Evolutionary conservation across 2,329 filamentous ascomycete species (phyloP).

Genomic region (Phaeoacremonium minimum): DNA sequence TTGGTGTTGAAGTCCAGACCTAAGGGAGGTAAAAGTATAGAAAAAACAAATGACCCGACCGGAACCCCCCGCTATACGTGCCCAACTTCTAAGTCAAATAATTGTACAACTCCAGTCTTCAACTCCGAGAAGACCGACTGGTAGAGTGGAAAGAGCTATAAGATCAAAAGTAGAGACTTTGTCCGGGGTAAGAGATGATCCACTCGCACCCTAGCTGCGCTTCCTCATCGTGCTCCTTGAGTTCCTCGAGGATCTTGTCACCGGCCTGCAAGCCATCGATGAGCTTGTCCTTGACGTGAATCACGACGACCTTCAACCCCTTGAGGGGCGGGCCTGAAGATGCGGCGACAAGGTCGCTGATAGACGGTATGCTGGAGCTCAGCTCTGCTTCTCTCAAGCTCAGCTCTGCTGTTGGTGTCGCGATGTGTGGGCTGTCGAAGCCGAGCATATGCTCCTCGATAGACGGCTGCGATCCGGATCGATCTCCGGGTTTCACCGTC

Average conservation of each 20-base stretch:
- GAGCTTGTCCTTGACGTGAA: constrained; percentile 88
- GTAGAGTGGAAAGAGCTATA: no score
- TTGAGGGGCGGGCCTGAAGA: constrained; percentile 48
- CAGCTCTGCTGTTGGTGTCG: constrained; percentile 44
- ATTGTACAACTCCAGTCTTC: no score
- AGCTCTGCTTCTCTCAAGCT: no score
- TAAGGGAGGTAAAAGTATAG: no score
- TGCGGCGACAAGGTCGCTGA: constrained; percentile 1
- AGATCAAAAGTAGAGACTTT: constrained; percentile 49
- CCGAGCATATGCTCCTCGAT: no score
- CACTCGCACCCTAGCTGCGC: constrained; percentile 75
- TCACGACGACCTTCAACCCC: constrained; percentile 78
- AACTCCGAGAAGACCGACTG: no score
- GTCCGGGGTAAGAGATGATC: constrained; percentile 63
- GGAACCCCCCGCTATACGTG: no score
- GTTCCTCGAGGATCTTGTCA: constrained; percentile 65
- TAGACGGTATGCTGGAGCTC: constrained; percentile 1
- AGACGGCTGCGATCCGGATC: no score
- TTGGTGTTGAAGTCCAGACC: no score
- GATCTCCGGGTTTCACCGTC: constrained; percentile 33
- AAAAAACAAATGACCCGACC: no score
- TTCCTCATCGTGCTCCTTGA: constrained; percentile 62
- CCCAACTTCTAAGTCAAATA: no score
- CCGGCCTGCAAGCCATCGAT: constrained; percentile 62
- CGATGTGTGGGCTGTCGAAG: constrained; percentile 34